A percentile compares a stretch with the other conserved stretches of the same genome.
These are phyloP conservation scores for Austroboletus niveus DNA, from an alignment of 1,284 basidiomycete species.

Conservation along the genomic window DNA sequence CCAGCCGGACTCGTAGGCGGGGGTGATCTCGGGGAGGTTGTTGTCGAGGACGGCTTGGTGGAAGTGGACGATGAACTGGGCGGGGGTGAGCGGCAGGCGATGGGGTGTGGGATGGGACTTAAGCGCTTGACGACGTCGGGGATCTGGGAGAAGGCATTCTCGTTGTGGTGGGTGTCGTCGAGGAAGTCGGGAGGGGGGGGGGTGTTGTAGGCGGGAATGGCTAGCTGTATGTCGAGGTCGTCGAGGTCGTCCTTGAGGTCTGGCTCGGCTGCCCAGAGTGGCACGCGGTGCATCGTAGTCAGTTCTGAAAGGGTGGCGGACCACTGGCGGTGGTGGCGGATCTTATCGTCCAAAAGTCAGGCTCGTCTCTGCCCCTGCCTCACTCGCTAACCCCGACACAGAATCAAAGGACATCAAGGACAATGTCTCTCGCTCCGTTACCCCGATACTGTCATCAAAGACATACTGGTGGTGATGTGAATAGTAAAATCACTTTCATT, in stretches of 20 bases:
- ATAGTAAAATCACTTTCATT: too few species aligned
- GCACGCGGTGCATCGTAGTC: constrained; percentile 46
- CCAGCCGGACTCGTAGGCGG: constrained; percentile 95
- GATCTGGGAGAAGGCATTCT: constrained; percentile 69
- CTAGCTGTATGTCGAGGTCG: constrained; percentile 69
- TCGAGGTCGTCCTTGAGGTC: constrained; percentile 75
- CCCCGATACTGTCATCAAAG: constrained; percentile 58
- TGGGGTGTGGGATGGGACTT: constrained; percentile 28
- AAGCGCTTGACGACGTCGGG: constrained; percentile 81
- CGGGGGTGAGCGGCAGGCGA: neutral
- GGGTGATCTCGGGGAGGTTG: constrained; percentile 84
- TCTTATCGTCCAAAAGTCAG: constrained; percentile 38
- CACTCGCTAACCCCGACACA: constrained; percentile 24
- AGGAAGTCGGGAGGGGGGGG: constrained; percentile 53
- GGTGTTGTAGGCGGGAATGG: constrained; percentile 58
- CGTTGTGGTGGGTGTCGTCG: constrained; percentile 63
- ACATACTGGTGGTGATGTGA: too few species aligned
- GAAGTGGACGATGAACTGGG: constrained; percentile 87
- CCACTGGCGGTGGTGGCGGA: too few species aligned
- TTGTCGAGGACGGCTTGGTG: constrained; percentile 86
- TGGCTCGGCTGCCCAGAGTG: constrained; percentile 66
- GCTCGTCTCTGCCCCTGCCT: constrained; percentile 1
- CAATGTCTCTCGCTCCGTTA: constrained; percentile 71
- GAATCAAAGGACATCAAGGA: constrained; percentile 68
- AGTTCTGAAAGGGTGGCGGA: too few species aligned